Evolutionary conservation across 1,284 basidiomycete genomes (phyloP).

Genomic region (Puccinia horiana): DNA sequence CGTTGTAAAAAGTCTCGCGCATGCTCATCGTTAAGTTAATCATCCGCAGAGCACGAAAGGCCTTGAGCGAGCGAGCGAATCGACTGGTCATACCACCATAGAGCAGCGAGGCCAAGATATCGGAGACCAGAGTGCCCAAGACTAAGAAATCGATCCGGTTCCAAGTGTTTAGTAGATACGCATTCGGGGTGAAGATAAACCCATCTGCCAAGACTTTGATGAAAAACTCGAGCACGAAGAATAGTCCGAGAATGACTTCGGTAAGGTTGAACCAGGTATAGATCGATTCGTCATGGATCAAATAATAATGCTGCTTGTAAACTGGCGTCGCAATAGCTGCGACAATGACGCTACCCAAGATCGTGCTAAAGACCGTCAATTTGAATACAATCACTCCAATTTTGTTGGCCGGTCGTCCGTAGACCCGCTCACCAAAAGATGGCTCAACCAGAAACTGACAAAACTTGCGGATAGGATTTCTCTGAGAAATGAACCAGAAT

Average conservation of each 20-base stretch:
- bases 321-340: slow-evolving; percentile 82
- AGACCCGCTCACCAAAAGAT: slow-evolving; percentile 65
- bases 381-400: slow-evolving; percentile 74
- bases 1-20: slow-evolving; percentile 85
- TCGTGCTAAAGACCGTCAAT: slow-evolving; percentile 71
- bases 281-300: slow-evolving; percentile 31
- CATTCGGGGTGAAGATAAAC: slow-evolving; percentile 72
- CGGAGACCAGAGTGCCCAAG: slow-evolving; percentile 74
- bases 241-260: slow-evolving; percentile 68
- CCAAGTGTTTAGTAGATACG: slow-evolving; percentile 88
- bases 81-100: slow-evolving; percentile 71
- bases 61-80: slow-evolving; percentile 81
- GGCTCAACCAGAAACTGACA: slow-evolving; percentile 85
- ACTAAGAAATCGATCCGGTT: slow-evolving; percentile 88
- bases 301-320: slow-evolving; percentile 68
- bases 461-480: slow-evolving; percentile 70
- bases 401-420: slow-evolving; percentile 41
- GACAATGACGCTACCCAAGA: slow-evolving; percentile 80
- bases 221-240: slow-evolving; percentile 79
- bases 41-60: slow-evolving; percentile 80
- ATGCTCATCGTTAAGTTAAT: slow-evolving; percentile 85
- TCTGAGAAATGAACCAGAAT: slow-evolving; percentile 85
- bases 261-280: slow-evolving; percentile 46
- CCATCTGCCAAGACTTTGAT: slow-evolving; percentile 94
- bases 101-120: slow-evolving; percentile 68